Conservation (phyloP, 2,329 filamentous ascomycete genomes). For the Verticillium dahliae region DNA sequence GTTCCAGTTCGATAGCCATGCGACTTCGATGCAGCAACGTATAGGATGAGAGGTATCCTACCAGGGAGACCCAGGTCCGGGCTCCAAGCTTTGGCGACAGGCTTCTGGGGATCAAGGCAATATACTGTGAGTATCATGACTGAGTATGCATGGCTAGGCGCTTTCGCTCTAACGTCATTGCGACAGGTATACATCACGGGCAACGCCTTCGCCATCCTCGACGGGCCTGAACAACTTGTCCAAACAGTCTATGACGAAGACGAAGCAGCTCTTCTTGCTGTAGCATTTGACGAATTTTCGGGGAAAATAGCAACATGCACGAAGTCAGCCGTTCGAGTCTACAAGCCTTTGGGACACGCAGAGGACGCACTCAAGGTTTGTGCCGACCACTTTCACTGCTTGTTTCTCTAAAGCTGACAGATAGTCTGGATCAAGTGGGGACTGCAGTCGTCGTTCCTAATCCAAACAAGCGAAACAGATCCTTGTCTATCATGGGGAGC, state of each 20-base stretch:
- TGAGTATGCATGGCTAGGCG: constrained; percentile 3
- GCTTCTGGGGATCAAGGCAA: constrained; percentile 64
- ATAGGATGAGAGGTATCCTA: constrained; percentile 69
- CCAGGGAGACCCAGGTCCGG: constrained; percentile 72
- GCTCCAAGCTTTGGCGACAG: constrained; percentile 70
- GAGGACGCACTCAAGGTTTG: constrained; percentile 68
- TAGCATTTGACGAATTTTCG: constrained; percentile 72
- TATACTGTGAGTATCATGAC: constrained; percentile 54
- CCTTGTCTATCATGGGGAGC: constrained; percentile 74
- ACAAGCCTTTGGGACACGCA: constrained; percentile 65
- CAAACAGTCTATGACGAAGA: constrained; percentile 90
- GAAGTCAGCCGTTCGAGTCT: constrained; percentile 61
- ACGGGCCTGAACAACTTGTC: constrained; percentile 64
- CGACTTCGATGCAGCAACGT: constrained; percentile 14
- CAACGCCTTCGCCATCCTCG: constrained; percentile 77
- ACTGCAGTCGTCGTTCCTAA: constrained; percentile 54
- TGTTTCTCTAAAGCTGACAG: background rate
- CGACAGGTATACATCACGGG: constrained; percentile 80
- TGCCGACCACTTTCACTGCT: background rate
- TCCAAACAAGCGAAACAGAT: constrained; percentile 16
- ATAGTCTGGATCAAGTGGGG: constrained; percentile 43
- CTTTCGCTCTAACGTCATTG: background rate
- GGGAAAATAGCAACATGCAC: constrained; percentile 82
- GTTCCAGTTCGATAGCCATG: constrained; percentile 4
- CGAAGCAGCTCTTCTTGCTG: constrained; percentile 58